A percentile compares a stretch with the other conserved stretches of the same genome.
phyloP scores from a whole-genome alignment of 192 early-diverging fungal genomes.

The Cetraspora pellucida region DNA sequence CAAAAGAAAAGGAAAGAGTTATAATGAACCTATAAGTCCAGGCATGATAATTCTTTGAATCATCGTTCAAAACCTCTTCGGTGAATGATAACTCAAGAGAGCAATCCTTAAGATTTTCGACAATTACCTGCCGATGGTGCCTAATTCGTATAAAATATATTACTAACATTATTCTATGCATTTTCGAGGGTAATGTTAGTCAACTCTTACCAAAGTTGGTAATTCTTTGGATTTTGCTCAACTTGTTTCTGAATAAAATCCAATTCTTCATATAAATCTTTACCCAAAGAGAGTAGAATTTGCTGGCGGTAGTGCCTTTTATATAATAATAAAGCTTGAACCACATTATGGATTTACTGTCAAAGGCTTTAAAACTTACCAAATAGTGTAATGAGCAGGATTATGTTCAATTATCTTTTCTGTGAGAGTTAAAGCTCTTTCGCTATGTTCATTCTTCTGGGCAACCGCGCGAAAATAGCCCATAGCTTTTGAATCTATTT shows the following conservation, averaged over 20 bases:
- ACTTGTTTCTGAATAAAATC: slow-evolving; percentile 75
- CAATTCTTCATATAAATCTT: slow-evolving; percentile 73
- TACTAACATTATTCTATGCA: not conserved
- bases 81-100: slow-evolving; percentile 74
- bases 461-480: slow-evolving; percentile 85
- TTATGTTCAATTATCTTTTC: slow-evolving; percentile 78
- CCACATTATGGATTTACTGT: not conserved
- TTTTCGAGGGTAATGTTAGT: not conserved
- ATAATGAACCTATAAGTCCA: slow-evolving; percentile 82
- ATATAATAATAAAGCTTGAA: not conserved
- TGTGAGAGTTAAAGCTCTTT: slow-evolving; percentile 83
- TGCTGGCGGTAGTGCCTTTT: slow-evolving; percentile 82
- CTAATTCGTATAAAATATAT: slow-evolving; percentile 37
- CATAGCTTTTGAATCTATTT: slow-evolving; percentile 74
- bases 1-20: slow-evolving; percentile 9
- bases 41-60: slow-evolving; percentile 98
- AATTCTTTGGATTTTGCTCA: slow-evolving; percentile 83
- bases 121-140: slow-evolving; percentile 82
- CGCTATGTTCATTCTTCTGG: slow-evolving; percentile 67
- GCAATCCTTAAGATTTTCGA: slow-evolving; percentile 59
- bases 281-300: slow-evolving; percentile 66
- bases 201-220: slow-evolving; percentile 83
- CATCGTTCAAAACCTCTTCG: slow-evolving; percentile 66
- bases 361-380: slow-evolving; percentile 53
- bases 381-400: slow-evolving; percentile 94